phyloP scores from a whole-genome alignment of 148 eudicot species.

The Talinum fruticosum region DNA sequence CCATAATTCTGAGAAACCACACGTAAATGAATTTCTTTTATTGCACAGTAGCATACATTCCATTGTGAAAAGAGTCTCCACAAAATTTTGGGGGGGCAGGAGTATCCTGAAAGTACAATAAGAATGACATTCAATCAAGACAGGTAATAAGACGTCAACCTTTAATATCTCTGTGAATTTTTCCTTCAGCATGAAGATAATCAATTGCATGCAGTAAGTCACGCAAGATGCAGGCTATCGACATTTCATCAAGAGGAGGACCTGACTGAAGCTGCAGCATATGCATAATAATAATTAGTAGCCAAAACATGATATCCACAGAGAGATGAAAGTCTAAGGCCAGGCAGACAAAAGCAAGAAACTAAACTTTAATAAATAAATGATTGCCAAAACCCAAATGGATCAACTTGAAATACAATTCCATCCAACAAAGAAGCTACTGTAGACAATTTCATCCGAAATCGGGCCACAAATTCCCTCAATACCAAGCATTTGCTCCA shows the following conservation, averaged over 20 bases:
- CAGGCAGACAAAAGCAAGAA: background rate
- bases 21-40: background rate
- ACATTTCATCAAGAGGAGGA: conserved; percentile 87
- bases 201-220: conserved; percentile 95
- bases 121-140: background rate
- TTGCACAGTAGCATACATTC: background rate
- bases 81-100: background rate
- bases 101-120: background rate
- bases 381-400: background rate
- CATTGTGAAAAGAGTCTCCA: background rate
- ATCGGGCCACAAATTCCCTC: background rate
- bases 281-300: conserved; percentile 23
- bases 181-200: conserved; percentile 92
- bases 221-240: conserved; percentile 84
- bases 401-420: background rate
- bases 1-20: background rate
- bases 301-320: background rate
- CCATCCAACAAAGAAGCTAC: conserved; percentile 8
- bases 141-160: conserved; percentile 34
- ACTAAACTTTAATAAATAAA: no score
- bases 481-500: background rate
- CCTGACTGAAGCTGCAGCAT: conserved; percentile 94
- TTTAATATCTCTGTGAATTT: conserved; percentile 96
- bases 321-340: background rate
- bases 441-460: background rate